These are phyloP conservation scores for Cyclotella baltica DNA, from an alignment of 108 stramenopile species.

Conservation along the genomic window DNA sequence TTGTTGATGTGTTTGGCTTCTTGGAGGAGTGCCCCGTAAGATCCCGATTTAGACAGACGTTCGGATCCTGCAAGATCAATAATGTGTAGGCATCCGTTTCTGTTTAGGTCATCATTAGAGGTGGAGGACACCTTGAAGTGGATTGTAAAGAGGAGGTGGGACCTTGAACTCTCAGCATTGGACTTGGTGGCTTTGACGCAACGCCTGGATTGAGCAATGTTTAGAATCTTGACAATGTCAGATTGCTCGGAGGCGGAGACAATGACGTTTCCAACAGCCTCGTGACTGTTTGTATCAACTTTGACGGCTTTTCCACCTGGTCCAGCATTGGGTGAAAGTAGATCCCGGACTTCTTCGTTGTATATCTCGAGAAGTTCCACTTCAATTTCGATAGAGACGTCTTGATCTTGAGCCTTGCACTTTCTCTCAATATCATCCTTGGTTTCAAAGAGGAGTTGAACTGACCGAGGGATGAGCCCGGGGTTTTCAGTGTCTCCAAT, in stretches of 20 bases:
- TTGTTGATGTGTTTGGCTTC: slow-evolving; percentile 92
- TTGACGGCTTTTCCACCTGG: slow-evolving; percentile 55
- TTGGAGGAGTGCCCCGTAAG: slow-evolving; percentile 69
- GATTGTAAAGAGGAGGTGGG: slow-evolving; percentile 87
- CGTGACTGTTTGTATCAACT: slow-evolving; percentile 66
- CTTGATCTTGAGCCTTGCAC: slow-evolving; percentile 39
- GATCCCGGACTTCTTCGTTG: slow-evolving; percentile 95
- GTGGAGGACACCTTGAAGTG: slow-evolving; percentile 64
- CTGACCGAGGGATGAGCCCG: slow-evolving; percentile 75
- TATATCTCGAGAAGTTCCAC: slow-evolving; percentile 98
- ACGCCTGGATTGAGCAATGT: slow-evolving; percentile 69
- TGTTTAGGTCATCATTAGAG: slow-evolving; percentile 49
- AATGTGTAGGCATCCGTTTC: slow-evolving; percentile 75
- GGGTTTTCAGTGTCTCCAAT: slow-evolving; percentile 67
- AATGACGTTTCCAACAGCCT: slow-evolving; percentile 73
- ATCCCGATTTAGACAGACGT: slow-evolving; percentile 86
- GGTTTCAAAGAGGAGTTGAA: slow-evolving; percentile 83
- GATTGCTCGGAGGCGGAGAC: slow-evolving; percentile 45
- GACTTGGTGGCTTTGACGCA: slow-evolving; percentile 88
- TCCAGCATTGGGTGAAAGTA: slow-evolving; percentile 64
- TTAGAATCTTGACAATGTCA: slow-evolving; percentile 66
- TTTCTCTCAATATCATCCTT: slow-evolving; percentile 63
- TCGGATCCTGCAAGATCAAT: slow-evolving; percentile 96
- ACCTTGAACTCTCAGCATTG: slow-evolving; percentile 85
- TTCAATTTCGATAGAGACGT: slow-evolving; percentile 66